Conservation (phyloP, 1,139 yeast species). For the Kurtzmaniella natalensis region DNA sequence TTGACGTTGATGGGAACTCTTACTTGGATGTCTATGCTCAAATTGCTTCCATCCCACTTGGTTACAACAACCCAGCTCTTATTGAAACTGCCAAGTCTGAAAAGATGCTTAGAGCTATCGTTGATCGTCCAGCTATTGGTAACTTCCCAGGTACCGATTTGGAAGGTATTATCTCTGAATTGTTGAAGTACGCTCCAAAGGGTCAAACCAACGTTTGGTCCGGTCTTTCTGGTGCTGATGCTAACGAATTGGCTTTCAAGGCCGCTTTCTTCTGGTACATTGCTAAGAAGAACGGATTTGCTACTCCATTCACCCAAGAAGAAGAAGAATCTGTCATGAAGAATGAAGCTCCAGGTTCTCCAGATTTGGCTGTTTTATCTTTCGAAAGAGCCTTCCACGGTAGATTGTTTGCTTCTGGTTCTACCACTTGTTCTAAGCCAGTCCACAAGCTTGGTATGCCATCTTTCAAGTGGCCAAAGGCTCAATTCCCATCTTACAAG, state of each 20-base stretch:
- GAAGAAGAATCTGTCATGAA: conserved; percentile 62
- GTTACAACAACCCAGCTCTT: conserved; percentile 74
- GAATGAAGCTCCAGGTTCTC: conserved; percentile 69
- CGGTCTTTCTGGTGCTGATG: conserved; percentile 79
- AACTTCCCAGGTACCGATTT: conserved; percentile 68
- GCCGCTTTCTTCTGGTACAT: conserved; percentile 80
- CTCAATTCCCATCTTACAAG: conserved; percentile 70
- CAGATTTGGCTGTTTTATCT: conserved; percentile 68
- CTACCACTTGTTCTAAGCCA: conserved; percentile 78
- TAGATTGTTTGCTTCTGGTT: conserved; percentile 72
- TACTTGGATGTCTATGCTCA: conserved; percentile 71
- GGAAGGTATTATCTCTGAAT: conserved; percentile 50
- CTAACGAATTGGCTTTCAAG: conserved; percentile 80
- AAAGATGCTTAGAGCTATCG: conserved; percentile 61
- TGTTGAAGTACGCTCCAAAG: conserved; percentile 65
- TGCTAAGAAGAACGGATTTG: conserved; percentile 52
- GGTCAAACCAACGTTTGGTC: conserved; percentile 70
- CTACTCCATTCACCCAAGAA: conserved; percentile 48
- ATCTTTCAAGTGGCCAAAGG: conserved; percentile 83
- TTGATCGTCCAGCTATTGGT: conserved; percentile 75
- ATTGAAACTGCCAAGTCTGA: conserved; percentile 58
- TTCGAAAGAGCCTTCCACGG: conserved; percentile 80
- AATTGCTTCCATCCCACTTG: conserved; percentile 73
- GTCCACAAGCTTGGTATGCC: conserved; percentile 83
- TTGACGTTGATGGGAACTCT: conserved; percentile 66